A percentile compares a stretch with the other conserved stretches of the same genome.
These are phyloP conservation scores for Setomelanomma holmii DNA, from an alignment of 2,329 filamentous ascomycete genomes.

Conservation along the genomic window DNA sequence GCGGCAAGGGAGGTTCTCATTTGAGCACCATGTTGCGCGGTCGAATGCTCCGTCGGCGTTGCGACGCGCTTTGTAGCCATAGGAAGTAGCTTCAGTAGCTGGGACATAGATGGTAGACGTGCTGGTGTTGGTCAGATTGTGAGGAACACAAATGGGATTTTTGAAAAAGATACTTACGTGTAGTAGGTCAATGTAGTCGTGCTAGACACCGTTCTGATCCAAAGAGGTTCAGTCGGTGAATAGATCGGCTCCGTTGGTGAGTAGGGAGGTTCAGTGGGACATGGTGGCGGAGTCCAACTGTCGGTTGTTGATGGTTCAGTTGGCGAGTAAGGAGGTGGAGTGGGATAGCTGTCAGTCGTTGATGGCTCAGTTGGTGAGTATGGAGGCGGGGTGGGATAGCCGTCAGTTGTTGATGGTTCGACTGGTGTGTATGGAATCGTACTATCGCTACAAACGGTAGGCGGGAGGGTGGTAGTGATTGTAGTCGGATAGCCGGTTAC, in stretches of 20 bases:
- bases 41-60: not conserved
- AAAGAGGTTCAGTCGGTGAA: not conserved
- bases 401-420: not conserved
- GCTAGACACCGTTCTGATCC: not conserved
- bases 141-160: not conserved
- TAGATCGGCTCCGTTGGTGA: too few relatives aligned
- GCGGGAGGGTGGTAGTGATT: not conserved
- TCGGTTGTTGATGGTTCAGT: too few relatives aligned
- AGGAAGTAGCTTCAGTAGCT: not conserved
- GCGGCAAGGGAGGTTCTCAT: slow-evolving; percentile 18
- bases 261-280: too few relatives aligned
- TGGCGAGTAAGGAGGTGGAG: too few relatives aligned
- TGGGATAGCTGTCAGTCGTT: too few relatives aligned
- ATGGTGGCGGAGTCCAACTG: too few relatives aligned
- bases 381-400: too few relatives aligned
- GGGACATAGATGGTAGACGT: slow-evolving; percentile 5
- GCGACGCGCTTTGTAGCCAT: not conserved
- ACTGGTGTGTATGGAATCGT: not conserved
- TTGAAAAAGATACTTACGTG: not conserved
- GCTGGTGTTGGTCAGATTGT: not conserved
- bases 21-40: slow-evolving; percentile 14
- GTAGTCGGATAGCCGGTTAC: not conserved
- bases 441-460: not conserved
- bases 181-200: not conserved
- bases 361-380: too few relatives aligned